Base-by-base conservation (phyloP, 768 basidiomycete species). In the Leccinum obscurum region DNA sequence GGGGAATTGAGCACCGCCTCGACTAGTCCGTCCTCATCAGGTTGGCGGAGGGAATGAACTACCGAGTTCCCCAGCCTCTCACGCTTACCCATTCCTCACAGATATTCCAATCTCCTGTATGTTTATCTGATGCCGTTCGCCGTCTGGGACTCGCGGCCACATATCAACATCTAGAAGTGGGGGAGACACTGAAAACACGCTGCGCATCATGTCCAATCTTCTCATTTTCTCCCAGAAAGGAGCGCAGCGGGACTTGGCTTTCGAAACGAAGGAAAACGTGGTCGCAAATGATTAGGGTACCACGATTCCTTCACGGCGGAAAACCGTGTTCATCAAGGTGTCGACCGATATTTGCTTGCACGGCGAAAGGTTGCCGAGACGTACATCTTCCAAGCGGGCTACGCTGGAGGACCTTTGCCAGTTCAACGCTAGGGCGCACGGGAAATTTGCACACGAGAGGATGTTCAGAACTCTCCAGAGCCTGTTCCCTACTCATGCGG, bases 161-260 rank as follows among this genome's bases (percentile, higher is more conserved):
- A n/a, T 89, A 91, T 64, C 80, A 80, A 32, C 63, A 73, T 9
- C 68, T 73, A 20, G 75, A 80, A 3, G 72, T 74, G 28, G 73
- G 11, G 83, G 82, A 55, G 81, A 82, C 46, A 80, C 79, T 14
- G 79, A 83, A 55, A 83, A 85, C 64, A 86, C 89, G 26, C 69
- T 87, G n/a, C 83, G 87, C 13, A 84, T 89, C 61, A 89, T 91
- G 89, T 90, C 89, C 4, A 90, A 89, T 66, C 75, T 92, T 2
- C 77, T 91, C 57, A 85, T 86, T 0, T 79, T 85, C 57, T 82
- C 85, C 14, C 83, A 81, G 59, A 78, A 80, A 41, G 69, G 72
- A 44, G 67, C 60, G 4, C 67, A 76, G 14, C 73, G 76, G 52
- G 78, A 77, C 6, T 73, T 77, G 1, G 77, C 82, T 13, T 73